Evolutionary conservation across 2,329 filamentous ascomycete genomes (phyloP), one percentile per base, ranked within the genome.

Genomic region (Sporothrix sp.): DNA sequence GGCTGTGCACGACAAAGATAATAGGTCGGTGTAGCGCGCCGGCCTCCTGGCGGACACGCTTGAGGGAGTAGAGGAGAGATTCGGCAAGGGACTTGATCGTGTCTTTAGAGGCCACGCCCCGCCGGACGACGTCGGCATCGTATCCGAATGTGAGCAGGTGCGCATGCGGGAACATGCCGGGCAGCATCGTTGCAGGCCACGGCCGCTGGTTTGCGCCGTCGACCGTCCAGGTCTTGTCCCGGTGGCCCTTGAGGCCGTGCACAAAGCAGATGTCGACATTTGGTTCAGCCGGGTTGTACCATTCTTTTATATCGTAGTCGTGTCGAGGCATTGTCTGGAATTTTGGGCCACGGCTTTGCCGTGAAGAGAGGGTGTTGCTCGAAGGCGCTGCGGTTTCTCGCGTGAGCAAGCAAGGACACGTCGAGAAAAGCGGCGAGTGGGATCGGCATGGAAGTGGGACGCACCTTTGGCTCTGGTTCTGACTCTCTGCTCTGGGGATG

Each of bases 241-340:
- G 59, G n/a, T 58, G 56, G 0, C 58, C 59, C 4, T 54, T 56
- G 2, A 62, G 58, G 5, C 60, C 60, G 46, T 62, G 60, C 5
- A 62, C 51, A 50, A 62, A 62, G 2, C 61, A 39, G 4, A 62
- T 57, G 44, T 62, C 56, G 13, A 53, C 33, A 1, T 25, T 47
- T 28, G 33, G 13, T 10, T 10, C 20, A n/a, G 20, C 21, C 5
- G 44, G 44, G 6, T 37, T 18, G 21, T 37, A 13, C 44, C 44
- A 47, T 10, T 7, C 20, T 13, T 47, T 47, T 4, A 47, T 14
- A 3, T n/a, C 44, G 33, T 33, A 33, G 30, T 45, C n/a, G 16
- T 35, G 14, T 25, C n/a, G 14, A 16, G 13, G 14, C 33, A 36
- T 36, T 36, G 33, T 18, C 18, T 14, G 16, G 14, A 18, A 16